A percentile compares a stretch with the other conserved stretches of the same genome.
These are phyloP conservation scores for Xylaria flabelliformis DNA, from an alignment of 495 filamentous ascomycete species.

Conservation along the genomic window DNA sequence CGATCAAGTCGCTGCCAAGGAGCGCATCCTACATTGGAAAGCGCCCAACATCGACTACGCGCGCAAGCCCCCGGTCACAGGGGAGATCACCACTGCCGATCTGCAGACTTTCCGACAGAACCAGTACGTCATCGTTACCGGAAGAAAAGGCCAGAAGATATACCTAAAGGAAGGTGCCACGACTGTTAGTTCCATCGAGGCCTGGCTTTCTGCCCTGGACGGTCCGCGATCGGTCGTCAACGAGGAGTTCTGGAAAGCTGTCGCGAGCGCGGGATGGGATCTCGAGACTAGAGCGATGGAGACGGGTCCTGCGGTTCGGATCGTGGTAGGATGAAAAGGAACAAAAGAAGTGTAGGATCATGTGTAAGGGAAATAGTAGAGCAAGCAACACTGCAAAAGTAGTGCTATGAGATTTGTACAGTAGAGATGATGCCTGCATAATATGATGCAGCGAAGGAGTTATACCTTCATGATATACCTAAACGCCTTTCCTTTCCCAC, in stretches of 20 bases:
- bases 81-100: slow-evolving; percentile 29
- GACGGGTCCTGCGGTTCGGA: slow-evolving; percentile 38
- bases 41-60: slow-evolving; percentile 45
- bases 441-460: slow-evolving; percentile 13
- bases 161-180: slow-evolving; percentile 66
- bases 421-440: slow-evolving; percentile 29
- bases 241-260: slow-evolving; percentile 44
- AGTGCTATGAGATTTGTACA: slow-evolving; percentile 20
- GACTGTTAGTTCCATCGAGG: slow-evolving; percentile 62
- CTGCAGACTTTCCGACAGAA: background rate
- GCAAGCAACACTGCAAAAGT: slow-evolving; percentile 16
- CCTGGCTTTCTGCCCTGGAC: slow-evolving; percentile 75
- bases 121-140: slow-evolving; percentile 48
- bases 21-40: slow-evolving; percentile 74
- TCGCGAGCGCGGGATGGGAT: slow-evolving; percentile 53
- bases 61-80: slow-evolving; percentile 20
- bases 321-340: slow-evolving; percentile 29
- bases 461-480: slow-evolving; percentile 27
- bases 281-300: slow-evolving; percentile 52
- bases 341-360: slow-evolving; percentile 12
- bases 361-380: slow-evolving; percentile 6
- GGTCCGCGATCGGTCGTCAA: slow-evolving; percentile 42
- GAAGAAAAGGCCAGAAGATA: slow-evolving; percentile 45
- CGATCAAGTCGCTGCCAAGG: slow-evolving; percentile 65
- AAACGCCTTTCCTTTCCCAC: slow-evolving; percentile 27